A percentile compares a stretch with the other conserved stretches of the same genome.
Conservation (phyloP, 164 flowering plant genomes). For the Chloranthus sessilifolius region DNA sequence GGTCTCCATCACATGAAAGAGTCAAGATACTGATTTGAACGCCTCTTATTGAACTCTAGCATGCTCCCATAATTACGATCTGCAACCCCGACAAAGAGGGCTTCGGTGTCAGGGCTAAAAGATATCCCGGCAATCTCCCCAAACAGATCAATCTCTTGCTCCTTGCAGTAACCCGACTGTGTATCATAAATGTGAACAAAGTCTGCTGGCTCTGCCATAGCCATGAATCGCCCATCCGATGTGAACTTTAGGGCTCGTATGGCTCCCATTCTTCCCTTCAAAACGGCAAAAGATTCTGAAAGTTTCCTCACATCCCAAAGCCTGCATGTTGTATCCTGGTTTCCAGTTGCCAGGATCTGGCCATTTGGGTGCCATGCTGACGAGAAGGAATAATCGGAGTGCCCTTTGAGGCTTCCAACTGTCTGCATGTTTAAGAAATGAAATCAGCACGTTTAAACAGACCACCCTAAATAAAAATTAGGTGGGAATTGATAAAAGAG, state of each 20-base stretch:
- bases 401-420: constrained; percentile 57
- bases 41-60: constrained; percentile 66
- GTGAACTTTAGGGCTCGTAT: constrained; percentile 73
- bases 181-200: constrained; percentile 75
- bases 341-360: constrained; percentile 76
- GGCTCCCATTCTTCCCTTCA: constrained; percentile 91
- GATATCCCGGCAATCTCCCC: constrained; percentile 96
- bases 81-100: constrained; percentile 80
- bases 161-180: constrained; percentile 37
- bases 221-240: constrained; percentile 78
- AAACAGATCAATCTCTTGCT: constrained; percentile 80
- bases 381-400: constrained; percentile 80
- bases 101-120: constrained; percentile 87
- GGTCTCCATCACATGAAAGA: constrained; percentile 30
- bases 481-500: too few relatives aligned
- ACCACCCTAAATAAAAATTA: too few relatives aligned
- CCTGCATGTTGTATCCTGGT: constrained; percentile 91
- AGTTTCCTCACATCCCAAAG: constrained; percentile 86
- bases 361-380: constrained; percentile 99
- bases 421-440: constrained; percentile 28
- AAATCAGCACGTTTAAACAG: too few relatives aligned
- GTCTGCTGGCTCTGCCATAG: constrained; percentile 96
- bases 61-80: constrained; percentile 89
- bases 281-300: constrained; percentile 56
- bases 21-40: constrained; percentile 35